These are phyloP conservation scores for Chrysoporthe deuterocubensis DNA, from an alignment of 2,329 filamentous ascomycete genomes.

Conservation along the genomic window DNA sequence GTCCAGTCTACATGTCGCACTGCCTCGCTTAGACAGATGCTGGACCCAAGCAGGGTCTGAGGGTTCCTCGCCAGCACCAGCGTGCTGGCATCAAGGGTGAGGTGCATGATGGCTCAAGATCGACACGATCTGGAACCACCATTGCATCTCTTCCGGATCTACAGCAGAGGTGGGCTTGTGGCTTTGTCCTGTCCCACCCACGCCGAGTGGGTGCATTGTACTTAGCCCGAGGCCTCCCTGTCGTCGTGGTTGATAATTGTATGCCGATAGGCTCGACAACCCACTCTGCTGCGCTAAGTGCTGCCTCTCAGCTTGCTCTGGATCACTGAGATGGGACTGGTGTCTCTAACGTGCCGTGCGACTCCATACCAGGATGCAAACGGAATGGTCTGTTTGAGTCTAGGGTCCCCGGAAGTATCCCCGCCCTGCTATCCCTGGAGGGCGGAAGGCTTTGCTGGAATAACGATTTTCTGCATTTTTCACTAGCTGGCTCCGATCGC, in stretches of 20 bases:
- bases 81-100: neutral
- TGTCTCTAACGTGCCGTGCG: neutral
- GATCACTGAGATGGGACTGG: neutral
- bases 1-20: neutral
- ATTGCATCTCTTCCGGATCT: slow-evolving; percentile 6
- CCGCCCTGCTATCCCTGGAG: neutral
- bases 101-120: neutral
- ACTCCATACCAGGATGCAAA: neutral
- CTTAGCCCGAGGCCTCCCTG: neutral
- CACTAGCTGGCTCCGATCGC: neutral
- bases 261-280: slow-evolving; percentile 1
- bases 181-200: neutral
- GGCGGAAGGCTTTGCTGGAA: neutral
- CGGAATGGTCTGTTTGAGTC: neutral
- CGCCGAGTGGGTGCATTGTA: neutral
- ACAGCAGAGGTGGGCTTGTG: neutral
- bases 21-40: no score
- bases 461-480: neutral
- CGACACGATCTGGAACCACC: neutral
- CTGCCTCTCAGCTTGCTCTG: slow-evolving; percentile 1
- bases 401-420: neutral
- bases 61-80: neutral
- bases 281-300: neutral
- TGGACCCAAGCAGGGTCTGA: neutral
- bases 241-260: neutral